Conservation (phyloP, 2,329 filamentous ascomycete genomes). For the Xenoacremonium recifei region DNA sequence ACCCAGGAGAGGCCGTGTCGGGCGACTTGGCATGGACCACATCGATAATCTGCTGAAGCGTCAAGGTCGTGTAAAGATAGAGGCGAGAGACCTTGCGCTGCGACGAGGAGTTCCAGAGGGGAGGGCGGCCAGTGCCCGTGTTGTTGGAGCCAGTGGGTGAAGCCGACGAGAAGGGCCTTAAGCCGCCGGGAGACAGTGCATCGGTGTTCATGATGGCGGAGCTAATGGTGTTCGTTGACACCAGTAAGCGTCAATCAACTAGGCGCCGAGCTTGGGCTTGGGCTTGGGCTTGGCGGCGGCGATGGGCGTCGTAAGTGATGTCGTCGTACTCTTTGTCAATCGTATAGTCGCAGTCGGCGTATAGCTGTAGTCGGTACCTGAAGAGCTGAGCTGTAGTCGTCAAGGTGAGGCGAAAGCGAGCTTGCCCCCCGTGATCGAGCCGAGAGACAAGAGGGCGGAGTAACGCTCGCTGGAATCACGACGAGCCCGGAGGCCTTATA, state of each 20-base stretch:
- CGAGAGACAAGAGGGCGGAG: background rate
- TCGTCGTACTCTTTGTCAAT: no score
- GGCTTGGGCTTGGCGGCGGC: background rate
- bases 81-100: constrained; percentile 54
- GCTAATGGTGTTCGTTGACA: no score
- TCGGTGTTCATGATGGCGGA: constrained; percentile 6
- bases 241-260: no score
- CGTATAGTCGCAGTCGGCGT: no score
- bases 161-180: constrained; percentile 17
- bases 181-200: constrained; percentile 8
- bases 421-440: background rate
- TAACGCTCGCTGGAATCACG: background rate
- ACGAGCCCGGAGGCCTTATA: background rate
- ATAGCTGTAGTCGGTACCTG: background rate
- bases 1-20: constrained; percentile 49
- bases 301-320: no score
- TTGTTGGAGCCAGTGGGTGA: constrained; percentile 30
- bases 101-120: constrained; percentile 53
- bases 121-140: constrained; percentile 47
- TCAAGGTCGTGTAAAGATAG: constrained; percentile 56
- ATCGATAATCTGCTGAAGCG: constrained; percentile 48
- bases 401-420: background rate
- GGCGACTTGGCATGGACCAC: constrained; percentile 42
- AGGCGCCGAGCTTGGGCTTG: no score
- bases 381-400: background rate